Evolutionary conservation across 2,329 filamentous ascomycete genomes (phyloP).

Genomic region (Ophiosphaerella korrae): DNA sequence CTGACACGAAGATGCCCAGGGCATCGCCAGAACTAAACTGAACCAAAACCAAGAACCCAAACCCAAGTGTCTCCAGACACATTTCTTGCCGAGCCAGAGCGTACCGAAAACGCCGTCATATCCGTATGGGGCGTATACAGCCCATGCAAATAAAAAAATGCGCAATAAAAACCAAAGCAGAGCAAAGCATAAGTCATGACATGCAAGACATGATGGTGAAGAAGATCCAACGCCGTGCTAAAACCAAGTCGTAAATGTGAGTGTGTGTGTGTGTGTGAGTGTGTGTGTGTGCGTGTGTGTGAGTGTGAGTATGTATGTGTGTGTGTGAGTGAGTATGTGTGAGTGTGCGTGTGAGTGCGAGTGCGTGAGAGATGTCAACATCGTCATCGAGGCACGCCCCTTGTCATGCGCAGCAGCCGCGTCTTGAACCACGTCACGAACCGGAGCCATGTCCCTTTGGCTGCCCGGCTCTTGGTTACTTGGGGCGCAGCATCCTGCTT

Average conservation of each 20-base stretch:
- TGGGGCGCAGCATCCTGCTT: conserved; percentile 36
- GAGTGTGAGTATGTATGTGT: not conserved
- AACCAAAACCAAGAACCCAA: too few relatives aligned
- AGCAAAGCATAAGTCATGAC: too few relatives aligned
- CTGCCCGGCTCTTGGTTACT: conserved; percentile 41
- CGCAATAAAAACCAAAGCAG: too few relatives aligned
- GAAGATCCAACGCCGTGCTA: conserved; percentile 30
- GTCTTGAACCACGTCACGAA: conserved; percentile 64
- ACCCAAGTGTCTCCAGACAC: too few relatives aligned
- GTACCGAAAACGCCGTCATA: too few relatives aligned
- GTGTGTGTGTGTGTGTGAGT: not conserved
- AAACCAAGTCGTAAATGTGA: conserved; percentile 12
- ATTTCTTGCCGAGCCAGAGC: too few relatives aligned
- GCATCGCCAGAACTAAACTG: too few relatives aligned
- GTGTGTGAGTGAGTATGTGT: not conserved
- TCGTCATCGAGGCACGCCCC: conserved; percentile 6
- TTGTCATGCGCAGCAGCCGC: conserved; percentile 56
- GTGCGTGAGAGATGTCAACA: too few relatives aligned
- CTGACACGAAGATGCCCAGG: not conserved
- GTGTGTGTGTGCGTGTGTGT: not conserved
- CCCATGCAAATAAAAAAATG: too few relatives aligned
- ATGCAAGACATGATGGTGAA: not conserved
- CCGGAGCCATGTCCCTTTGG: conserved; percentile 56
- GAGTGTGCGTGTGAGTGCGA: not conserved
- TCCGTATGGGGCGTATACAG: too few relatives aligned